These are phyloP conservation scores for Gossypium davidsonii DNA, from an alignment of 441 rosid species.

Conservation along the genomic window DNA sequence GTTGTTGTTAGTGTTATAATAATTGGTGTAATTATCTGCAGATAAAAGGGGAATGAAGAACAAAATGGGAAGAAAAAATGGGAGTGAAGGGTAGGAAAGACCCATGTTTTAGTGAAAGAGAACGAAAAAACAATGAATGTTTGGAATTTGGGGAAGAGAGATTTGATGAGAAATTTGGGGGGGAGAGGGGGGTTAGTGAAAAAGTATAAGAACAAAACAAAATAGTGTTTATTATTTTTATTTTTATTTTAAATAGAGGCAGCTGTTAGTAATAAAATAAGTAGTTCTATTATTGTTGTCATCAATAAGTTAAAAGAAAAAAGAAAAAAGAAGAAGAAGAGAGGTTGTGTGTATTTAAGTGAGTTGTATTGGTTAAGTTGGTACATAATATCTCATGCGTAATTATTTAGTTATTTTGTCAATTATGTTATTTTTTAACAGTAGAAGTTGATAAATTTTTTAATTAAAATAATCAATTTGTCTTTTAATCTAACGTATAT, in stretches of 20 bases:
- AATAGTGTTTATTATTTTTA: not conserved
- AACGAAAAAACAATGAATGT: not conserved
- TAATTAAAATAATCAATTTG: rapidly evolving
- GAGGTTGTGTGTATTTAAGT: no score
- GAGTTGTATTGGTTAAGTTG: no score
- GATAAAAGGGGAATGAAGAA: not conserved
- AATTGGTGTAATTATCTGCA: not conserved
- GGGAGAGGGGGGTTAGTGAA: not conserved
- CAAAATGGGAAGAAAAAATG: constrained; percentile 11
- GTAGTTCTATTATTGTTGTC: not conserved
- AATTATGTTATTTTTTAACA: no score
- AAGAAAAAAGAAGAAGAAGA: no score
- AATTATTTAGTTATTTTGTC: no score
- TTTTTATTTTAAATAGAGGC: not conserved
- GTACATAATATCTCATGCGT: no score
- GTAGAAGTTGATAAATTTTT: rapidly evolving
- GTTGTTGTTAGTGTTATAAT: not conserved
- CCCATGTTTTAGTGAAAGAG: constrained; percentile 1
- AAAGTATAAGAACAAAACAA: not conserved
- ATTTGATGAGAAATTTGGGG: not conserved
- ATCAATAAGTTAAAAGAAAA: not conserved
- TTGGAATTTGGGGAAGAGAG: not conserved
- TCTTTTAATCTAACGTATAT: no score
- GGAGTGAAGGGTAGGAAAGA: not conserved
- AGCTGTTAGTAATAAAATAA: not conserved